Percentiles rank a stretch among this genome's conserved stretches.
These are phyloP conservation scores for Yarrowia yakushimensis DNA, from an alignment of 805 yeast species.

Conservation along the genomic window DNA sequence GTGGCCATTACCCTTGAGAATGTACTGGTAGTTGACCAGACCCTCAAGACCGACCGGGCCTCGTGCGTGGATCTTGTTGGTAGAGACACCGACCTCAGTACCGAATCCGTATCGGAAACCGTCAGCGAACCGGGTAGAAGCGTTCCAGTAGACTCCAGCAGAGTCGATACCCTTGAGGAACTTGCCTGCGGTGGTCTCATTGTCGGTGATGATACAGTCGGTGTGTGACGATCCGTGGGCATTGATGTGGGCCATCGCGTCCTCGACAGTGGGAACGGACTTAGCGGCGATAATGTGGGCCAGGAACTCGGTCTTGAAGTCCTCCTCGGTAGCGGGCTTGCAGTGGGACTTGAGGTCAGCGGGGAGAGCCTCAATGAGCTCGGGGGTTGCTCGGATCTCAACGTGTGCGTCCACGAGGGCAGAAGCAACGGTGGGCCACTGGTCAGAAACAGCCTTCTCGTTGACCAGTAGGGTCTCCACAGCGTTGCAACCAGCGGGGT, in stretches of 20 bases:
- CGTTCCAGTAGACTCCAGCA: slow-evolving; percentile 97
- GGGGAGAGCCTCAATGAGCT: slow-evolving; percentile 30
- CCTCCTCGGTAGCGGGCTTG: slow-evolving; percentile 53
- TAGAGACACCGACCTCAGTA: slow-evolving; percentile 95
- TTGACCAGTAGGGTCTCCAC: slow-evolving; percentile 79
- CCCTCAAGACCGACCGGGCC: slow-evolving; percentile 99
- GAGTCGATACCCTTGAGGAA: slow-evolving; percentile 88
- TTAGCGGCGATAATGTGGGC: slow-evolving; percentile 78
- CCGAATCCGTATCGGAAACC: slow-evolving; percentile 99
- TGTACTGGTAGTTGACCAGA: slow-evolving; percentile 91
- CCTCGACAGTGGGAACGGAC: slow-evolving; percentile 54
- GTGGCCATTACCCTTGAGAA: slow-evolving; percentile 88
- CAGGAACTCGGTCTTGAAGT: slow-evolving; percentile 80
- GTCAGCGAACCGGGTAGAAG: slow-evolving; percentile 95
- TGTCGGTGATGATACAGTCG: slow-evolving; percentile 82
- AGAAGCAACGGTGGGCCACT: slow-evolving; percentile 32
- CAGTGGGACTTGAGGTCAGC: slow-evolving; percentile 26
- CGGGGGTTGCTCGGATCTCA: slow-evolving; percentile 58
- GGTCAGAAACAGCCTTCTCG: slow-evolving; percentile 40
- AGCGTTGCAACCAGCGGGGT: slow-evolving; percentile 99
- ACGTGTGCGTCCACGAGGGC: slow-evolving; percentile 63
- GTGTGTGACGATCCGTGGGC: slow-evolving; percentile 94
- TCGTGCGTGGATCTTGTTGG: slow-evolving; percentile 95
- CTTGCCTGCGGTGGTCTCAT: slow-evolving; percentile 62
- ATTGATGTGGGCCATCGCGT: slow-evolving; percentile 85